These are phyloP conservation scores for Fusarium metavorans DNA, from an alignment of 2,329 filamentous ascomycete species.

Conservation along the genomic window DNA sequence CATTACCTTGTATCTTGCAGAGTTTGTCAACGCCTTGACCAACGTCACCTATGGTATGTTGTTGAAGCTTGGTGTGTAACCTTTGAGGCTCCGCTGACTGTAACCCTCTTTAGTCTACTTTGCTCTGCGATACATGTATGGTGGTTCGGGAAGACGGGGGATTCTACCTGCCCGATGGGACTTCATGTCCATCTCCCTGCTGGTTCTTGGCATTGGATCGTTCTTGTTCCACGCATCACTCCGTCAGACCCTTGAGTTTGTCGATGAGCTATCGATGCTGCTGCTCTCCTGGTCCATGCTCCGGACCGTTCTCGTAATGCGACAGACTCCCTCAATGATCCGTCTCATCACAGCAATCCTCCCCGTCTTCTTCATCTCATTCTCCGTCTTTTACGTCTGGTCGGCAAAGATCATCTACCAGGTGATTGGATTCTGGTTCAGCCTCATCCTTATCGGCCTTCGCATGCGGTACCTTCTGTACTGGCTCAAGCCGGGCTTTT, in stretches of 20 bases:
- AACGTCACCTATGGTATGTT: conserved; percentile 58
- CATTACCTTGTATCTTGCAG: conserved; percentile 56
- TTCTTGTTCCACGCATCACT: conserved; percentile 60
- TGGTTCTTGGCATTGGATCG: conserved; percentile 57
- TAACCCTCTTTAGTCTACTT: conserved; percentile 52
- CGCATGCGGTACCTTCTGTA: conserved; percentile 53
- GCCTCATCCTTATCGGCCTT: conserved; percentile 48
- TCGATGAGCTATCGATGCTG: conserved; percentile 71
- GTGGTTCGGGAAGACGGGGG: conserved; percentile 45
- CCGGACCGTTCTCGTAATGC: conserved; percentile 60
- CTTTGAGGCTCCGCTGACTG: neutral
- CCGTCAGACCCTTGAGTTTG: conserved; percentile 57
- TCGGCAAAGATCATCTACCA: conserved; percentile 59
- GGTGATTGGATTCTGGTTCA: conserved; percentile 51
- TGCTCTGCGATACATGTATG: conserved; percentile 54
- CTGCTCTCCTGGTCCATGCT: conserved; percentile 64
- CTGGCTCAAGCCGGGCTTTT: conserved; percentile 45
- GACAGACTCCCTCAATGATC: conserved; percentile 52
- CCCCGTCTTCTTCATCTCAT: conserved; percentile 54
- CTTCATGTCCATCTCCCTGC: conserved; percentile 56
- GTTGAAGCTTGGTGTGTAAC: neutral
- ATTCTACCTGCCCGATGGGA: conserved; percentile 51
- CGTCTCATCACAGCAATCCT: conserved; percentile 52
- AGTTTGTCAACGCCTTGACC: conserved; percentile 59
- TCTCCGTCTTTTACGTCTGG: conserved; percentile 57